Evolutionary conservation across 73 alveolate species (phyloP).

Genomic region (Uronychia setigera): DNA sequence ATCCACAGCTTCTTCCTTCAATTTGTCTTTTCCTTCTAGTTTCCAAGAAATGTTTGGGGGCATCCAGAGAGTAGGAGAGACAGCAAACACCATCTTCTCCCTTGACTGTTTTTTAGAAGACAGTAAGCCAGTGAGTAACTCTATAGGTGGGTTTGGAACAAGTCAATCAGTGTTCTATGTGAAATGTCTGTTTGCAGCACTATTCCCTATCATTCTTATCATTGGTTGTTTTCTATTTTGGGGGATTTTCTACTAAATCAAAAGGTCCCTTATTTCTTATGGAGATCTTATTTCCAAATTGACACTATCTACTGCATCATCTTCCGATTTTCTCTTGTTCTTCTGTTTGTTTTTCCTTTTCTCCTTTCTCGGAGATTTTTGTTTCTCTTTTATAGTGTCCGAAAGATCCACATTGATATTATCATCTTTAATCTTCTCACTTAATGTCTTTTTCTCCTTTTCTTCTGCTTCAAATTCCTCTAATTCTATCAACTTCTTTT

Average conservation of each 20-base stretch:
- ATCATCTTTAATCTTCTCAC: no score
- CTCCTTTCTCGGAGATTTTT: no score
- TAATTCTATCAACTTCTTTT: no score
- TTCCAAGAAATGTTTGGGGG: background rate
- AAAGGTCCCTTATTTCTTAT: background rate
- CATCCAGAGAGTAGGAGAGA: constrained; percentile 9
- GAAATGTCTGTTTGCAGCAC: background rate
- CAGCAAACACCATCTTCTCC: background rate
- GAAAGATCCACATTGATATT: no score
- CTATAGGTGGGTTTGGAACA: background rate
- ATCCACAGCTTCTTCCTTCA: constrained; percentile 8
- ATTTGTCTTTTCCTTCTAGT: background rate
- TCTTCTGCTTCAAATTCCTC: no score
- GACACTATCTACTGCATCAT: background rate
- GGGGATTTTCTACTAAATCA: background rate
- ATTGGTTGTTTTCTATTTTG: background rate
- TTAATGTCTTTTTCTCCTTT: no score
- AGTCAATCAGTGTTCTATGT: background rate
- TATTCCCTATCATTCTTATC: background rate
- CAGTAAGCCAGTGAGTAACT: background rate
- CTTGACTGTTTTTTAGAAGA: background rate
- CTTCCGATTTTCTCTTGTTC: no score
- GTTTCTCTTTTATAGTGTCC: no score
- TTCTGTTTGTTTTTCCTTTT: no score
- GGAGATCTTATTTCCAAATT: background rate